phyloP scores from a whole-genome alignment of 1,139 yeast genomes.

The Nakaseomyces delphensis region DNA sequence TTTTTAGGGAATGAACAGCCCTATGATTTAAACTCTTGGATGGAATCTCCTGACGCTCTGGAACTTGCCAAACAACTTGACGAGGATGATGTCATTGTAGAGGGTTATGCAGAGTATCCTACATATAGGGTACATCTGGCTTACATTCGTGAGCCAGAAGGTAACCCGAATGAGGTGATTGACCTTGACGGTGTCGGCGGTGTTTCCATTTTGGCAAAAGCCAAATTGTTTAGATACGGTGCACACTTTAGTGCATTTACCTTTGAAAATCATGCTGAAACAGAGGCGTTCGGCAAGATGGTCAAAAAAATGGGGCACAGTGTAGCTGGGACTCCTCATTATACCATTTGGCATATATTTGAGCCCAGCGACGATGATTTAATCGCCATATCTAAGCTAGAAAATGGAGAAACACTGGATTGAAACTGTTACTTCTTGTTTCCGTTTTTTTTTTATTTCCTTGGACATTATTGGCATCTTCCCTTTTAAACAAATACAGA shows the following conservation, averaged over 20 bases:
- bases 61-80: constrained; percentile 67
- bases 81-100: constrained; percentile 86
- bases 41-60: constrained; percentile 74
- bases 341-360: constrained; percentile 86
- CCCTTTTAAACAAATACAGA: neutral
- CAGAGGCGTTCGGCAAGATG: constrained; percentile 87
- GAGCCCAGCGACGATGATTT: constrained; percentile 93
- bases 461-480: neutral
- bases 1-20: constrained; percentile 89
- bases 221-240: constrained; percentile 70
- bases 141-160: constrained; percentile 75
- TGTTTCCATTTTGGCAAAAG: constrained; percentile 73
- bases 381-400: constrained; percentile 54
- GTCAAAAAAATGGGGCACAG: constrained; percentile 73
- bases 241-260: constrained; percentile 87
- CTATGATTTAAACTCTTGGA: constrained; percentile 86
- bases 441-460: neutral
- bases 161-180: constrained; percentile 80
- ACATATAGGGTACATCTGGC: constrained; percentile 92
- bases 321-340: constrained; percentile 80
- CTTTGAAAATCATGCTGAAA: constrained; percentile 84
- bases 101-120: constrained; percentile 85
- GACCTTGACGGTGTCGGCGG: constrained; percentile 90
- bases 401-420: constrained; percentile 36
- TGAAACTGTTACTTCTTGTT: neutral